Conservation (phyloP, 352 stramenopile genomes). For the Pythium periplocum region DNA sequence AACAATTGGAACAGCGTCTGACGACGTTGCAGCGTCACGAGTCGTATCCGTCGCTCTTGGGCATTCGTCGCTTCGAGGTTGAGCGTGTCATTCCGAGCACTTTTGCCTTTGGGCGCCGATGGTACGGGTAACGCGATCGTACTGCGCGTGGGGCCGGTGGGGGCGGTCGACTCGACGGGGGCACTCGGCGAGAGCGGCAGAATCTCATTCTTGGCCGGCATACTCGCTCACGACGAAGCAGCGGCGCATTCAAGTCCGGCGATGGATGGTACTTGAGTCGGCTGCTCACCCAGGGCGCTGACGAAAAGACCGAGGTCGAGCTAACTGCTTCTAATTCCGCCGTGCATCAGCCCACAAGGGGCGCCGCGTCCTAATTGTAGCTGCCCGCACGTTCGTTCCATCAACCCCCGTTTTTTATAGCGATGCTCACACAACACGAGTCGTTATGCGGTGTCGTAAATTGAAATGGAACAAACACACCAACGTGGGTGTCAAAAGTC, state of each 20-base stretch:
- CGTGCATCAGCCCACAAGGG: too few species aligned
- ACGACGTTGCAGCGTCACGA: constrained; percentile 38
- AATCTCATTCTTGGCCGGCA: constrained; percentile 65
- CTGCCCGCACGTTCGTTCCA: too few species aligned
- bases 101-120: constrained; percentile 3
- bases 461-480: too few species aligned
- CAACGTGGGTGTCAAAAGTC: too few species aligned
- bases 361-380: too few species aligned
- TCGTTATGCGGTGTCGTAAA: too few species aligned
- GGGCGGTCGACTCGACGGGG: constrained; percentile 7
- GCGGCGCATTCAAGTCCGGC: not conserved
- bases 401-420: too few species aligned
- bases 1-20: constrained; percentile 66
- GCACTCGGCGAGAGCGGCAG: constrained; percentile 29
- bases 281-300: too few species aligned
- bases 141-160: constrained; percentile 6
- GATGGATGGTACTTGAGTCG: too few species aligned
- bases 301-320: too few species aligned
- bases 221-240: constrained; percentile 6
- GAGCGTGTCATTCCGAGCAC: constrained; percentile 17
- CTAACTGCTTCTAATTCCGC: too few species aligned
- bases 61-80: constrained; percentile 33
- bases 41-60: constrained; percentile 46
- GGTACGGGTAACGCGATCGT: constrained; percentile 11
- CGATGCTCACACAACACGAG: too few species aligned